Conservation (phyloP, 78 protist species). For the Guillardia theta region DNA sequence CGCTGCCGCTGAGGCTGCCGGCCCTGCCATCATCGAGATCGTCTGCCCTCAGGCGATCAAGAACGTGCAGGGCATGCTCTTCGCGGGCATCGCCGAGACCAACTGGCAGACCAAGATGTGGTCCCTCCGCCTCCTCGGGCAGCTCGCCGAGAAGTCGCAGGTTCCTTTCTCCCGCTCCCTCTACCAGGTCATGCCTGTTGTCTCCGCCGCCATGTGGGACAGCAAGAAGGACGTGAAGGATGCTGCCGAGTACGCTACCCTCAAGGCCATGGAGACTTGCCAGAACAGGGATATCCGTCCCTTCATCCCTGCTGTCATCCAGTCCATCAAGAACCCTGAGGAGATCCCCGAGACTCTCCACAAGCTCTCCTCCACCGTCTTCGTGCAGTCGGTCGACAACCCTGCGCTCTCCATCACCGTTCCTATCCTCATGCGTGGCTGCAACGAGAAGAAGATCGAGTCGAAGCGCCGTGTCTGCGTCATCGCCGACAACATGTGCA, state of each 20-base stretch:
- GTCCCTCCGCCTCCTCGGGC: not conserved
- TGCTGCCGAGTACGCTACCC: slow-evolving; percentile 10
- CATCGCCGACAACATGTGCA: slow-evolving; percentile 68
- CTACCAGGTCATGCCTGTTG: slow-evolving; percentile 42
- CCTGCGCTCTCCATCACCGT: slow-evolving; percentile 58
- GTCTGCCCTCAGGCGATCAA: not conserved
- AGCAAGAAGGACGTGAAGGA: slow-evolving; percentile 49
- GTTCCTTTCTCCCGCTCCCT: slow-evolving; percentile 30
- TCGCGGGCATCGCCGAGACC: not conserved
- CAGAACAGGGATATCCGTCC: slow-evolving; percentile 56
- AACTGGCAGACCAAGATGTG: slow-evolving; percentile 12
- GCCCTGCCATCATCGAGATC: not conserved
- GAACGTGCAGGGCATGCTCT: not conserved
- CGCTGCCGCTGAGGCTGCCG: not conserved
- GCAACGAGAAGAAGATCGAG: slow-evolving; percentile 39
- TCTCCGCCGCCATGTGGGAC: slow-evolving; percentile 50
- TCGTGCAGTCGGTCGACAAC: slow-evolving; percentile 57
- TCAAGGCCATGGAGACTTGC: not conserved
- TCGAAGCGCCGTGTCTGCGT: slow-evolving; percentile 58
- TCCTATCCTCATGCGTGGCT: slow-evolving; percentile 67
- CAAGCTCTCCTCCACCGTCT: slow-evolving; percentile 58
- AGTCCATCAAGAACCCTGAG: slow-evolving; percentile 50
- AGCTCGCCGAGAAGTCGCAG: slow-evolving; percentile 43
- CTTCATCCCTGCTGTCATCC: slow-evolving; percentile 54
- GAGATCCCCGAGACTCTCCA: slow-evolving; percentile 62